Conservation (phyloP, 495 filamentous ascomycete species). For the Astrocystis sublimbata region DNA sequence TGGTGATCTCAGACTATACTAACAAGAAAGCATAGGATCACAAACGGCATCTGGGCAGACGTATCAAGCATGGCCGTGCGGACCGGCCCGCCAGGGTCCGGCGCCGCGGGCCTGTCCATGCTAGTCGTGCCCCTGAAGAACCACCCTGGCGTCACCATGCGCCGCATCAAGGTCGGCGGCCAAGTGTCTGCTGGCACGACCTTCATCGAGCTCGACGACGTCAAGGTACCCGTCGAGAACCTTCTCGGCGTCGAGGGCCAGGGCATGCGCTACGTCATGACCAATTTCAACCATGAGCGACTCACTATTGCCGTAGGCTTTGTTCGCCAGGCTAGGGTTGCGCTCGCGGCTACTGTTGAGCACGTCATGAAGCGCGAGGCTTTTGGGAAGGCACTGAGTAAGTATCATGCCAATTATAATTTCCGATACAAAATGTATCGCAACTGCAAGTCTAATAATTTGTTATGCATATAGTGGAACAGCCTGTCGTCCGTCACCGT, state of each 20-base stretch:
- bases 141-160: conserved; percentile 64
- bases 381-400: conserved; percentile 65
- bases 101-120: conserved; percentile 61
- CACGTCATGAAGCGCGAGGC: conserved; percentile 73
- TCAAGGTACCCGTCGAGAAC: conserved; percentile 67
- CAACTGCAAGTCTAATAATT: no score
- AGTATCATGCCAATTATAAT: not conserved
- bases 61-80: conserved; percentile 73
- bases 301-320: conserved; percentile 63
- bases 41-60: conserved; percentile 75
- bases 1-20: not conserved
- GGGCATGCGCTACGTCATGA: conserved; percentile 78
- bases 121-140: conserved; percentile 67
- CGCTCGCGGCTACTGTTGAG: conserved; percentile 63
- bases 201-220: conserved; percentile 74
- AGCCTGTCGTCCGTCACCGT: conserved; percentile 71
- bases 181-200: conserved; percentile 67
- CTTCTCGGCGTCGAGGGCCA: conserved; percentile 68
- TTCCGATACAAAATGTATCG: not conserved
- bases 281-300: conserved; percentile 83
- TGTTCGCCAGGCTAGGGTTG: conserved; percentile 64
- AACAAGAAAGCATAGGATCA: conserved; percentile 53
- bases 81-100: conserved; percentile 64
- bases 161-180: conserved; percentile 62
- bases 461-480: conserved; percentile 53